Percentiles rank a stretch among this genome's conserved stretches.
phyloP scores from a whole-genome alignment of 1,139 yeast genomes.

The Yamadazyma sp. region DNA sequence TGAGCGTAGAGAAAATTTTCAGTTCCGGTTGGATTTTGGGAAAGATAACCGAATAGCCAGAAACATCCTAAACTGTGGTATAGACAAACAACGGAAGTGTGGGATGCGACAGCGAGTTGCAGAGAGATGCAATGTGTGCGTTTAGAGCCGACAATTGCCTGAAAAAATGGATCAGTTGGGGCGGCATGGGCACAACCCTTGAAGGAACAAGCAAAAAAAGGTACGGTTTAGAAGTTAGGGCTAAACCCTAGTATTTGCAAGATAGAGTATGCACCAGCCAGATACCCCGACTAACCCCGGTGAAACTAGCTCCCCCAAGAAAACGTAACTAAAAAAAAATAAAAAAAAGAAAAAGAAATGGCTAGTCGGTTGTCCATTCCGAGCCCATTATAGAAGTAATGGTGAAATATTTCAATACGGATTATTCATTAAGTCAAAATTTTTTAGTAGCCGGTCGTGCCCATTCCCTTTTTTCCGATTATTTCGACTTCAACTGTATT shows the following conservation, averaged over 20 bases:
- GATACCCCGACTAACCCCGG: constrained; percentile 2
- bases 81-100: no score
- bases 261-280: background rate
- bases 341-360: background rate
- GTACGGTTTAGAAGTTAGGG: background rate
- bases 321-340: no score
- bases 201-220: background rate
- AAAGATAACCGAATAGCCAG: constrained; percentile 2
- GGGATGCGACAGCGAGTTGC: no score
- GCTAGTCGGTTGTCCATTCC: background rate
- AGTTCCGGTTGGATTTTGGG: background rate
- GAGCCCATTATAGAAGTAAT: background rate
- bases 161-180: no score
- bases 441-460: constrained; percentile 2
- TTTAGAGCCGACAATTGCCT: no score
- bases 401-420: constrained; percentile 1
- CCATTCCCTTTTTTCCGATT: background rate
- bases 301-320: background rate
- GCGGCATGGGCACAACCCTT: no score
- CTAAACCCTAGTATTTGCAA: constrained; percentile 3
- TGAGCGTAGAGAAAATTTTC: constrained; percentile 1
- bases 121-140: no score
- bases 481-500: background rate
- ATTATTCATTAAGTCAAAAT: background rate
- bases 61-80: background rate